Percentiles rank a stretch among this genome's conserved stretches.
Conservation (phyloP, 2,329 filamentous ascomycete species). For the Ophiostoma himal-ulmi region DNA sequence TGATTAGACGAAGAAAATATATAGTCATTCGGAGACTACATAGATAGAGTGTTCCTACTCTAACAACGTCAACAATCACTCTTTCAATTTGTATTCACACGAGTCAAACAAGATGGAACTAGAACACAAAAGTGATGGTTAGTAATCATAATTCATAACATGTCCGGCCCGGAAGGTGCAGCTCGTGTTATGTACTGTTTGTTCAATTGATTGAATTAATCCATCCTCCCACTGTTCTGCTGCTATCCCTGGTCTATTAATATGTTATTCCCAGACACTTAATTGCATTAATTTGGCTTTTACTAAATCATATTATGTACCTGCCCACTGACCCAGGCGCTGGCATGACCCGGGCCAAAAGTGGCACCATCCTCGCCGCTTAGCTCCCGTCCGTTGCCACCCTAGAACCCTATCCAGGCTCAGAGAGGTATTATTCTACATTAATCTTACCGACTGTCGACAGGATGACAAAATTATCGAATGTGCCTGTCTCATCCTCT, state of each 20-base stretch:
- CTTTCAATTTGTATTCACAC: too few relatives aligned
- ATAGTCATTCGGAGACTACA: not conserved
- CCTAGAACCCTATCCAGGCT: not conserved
- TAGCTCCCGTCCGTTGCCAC: slow-evolving; percentile 14
- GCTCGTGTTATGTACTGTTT: not conserved
- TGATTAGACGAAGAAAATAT: not conserved
- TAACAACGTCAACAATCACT: too few relatives aligned
- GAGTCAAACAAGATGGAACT: too few relatives aligned
- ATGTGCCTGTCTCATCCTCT: not conserved
- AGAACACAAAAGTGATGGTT: not conserved
- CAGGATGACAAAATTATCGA: not conserved
- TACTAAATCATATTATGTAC: not conserved
- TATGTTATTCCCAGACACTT: too few relatives aligned
- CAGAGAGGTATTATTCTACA: not conserved
- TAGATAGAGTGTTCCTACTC: too few relatives aligned
- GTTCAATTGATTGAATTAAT: not conserved
- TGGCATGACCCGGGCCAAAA: slow-evolving; percentile 26
- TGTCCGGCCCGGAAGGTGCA: not conserved
- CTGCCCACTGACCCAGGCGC: slow-evolving; percentile 23
- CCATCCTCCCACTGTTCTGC: too few relatives aligned
- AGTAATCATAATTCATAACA: not conserved
- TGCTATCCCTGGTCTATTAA: too few relatives aligned
- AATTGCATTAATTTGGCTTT: too few relatives aligned
- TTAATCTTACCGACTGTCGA: not conserved
- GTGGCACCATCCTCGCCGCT: slow-evolving; percentile 25